Evolutionary conservation across 2,329 filamentous ascomycete species (phyloP).

Genomic region (Lecanosticta acicola): DNA sequence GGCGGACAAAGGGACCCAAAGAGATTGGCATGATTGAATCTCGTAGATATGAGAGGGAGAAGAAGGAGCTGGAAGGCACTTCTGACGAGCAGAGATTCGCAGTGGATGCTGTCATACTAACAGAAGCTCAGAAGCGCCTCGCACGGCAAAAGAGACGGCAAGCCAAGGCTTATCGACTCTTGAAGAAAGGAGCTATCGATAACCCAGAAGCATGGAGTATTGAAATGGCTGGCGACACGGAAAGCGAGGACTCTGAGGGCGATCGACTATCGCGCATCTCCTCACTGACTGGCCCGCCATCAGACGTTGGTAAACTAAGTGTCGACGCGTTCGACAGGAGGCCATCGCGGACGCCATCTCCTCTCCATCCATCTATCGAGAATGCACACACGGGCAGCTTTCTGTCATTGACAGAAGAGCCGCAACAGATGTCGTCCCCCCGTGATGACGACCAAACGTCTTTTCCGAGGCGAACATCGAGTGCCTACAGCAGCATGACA

Average conservation of each 20-base stretch:
- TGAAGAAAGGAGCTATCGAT: constrained; percentile 19
- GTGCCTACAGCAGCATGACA: constrained; percentile 28
- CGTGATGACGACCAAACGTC: constrained; percentile 3
- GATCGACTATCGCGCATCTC: constrained; percentile 35
- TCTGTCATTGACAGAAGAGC: constrained; percentile 27
- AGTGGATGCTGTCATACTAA: constrained; percentile 43
- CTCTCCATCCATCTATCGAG: constrained; percentile 16
- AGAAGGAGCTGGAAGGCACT: constrained; percentile 55
- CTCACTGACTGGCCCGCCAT: constrained; percentile 27
- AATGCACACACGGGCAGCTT: constrained; percentile 11
- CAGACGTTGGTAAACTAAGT: constrained; percentile 15
- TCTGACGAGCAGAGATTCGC: constrained; percentile 38
- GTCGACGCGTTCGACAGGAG: constrained; percentile 15
- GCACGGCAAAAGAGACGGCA: constrained; percentile 42
- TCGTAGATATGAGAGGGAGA: constrained; percentile 68
- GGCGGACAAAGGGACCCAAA: constrained; percentile 81
- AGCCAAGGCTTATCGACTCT: constrained; percentile 31
- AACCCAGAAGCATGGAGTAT: constrained; percentile 73
- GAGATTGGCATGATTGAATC: constrained; percentile 81
- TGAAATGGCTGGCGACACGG: constrained; percentile 64
- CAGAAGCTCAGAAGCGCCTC: constrained; percentile 51
- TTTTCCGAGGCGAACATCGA: background rate
- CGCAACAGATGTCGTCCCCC: constrained; percentile 19
- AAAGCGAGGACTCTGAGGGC: constrained; percentile 40
- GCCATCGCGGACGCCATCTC: constrained; percentile 25